These are phyloP conservation scores for Polysphondylium violaceum DNA, from an alignment of 78 protist genomes.

Conservation along the genomic window DNA sequence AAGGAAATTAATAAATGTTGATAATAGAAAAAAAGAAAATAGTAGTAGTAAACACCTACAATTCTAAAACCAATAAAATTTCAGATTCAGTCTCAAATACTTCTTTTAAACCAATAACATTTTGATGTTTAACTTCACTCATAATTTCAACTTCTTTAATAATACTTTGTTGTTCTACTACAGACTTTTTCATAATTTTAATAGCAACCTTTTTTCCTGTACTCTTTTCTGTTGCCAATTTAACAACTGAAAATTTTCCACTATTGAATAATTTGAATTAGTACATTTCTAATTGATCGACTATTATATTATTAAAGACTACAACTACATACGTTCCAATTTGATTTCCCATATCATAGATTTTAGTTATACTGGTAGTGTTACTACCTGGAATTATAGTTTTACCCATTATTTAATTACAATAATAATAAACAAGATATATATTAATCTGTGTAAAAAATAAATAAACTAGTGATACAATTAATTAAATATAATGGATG, in stretches of 20 bases:
- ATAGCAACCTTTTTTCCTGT: constrained; percentile 63
- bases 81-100: constrained; percentile 72
- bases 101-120: constrained; percentile 61
- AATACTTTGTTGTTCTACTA: constrained; percentile 60
- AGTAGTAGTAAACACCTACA: constrained; percentile 10
- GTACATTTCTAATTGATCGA: too few relatives aligned
- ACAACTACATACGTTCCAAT: constrained; percentile 46
- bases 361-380: constrained; percentile 5
- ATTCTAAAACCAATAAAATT: constrained; percentile 70
- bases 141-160: constrained; percentile 80
- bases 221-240: constrained; percentile 51
- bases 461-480: constrained; percentile 11
- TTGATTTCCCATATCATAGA: constrained; percentile 56
- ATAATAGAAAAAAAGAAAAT: background rate
- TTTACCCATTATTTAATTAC: background rate
- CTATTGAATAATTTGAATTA: too few relatives aligned
- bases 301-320: background rate
- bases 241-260: constrained; percentile 80
- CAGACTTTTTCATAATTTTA: constrained; percentile 66
- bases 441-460: constrained; percentile 1
- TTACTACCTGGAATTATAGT: constrained; percentile 29
- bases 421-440: background rate
- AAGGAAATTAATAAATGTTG: background rate
- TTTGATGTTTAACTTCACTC: constrained; percentile 55
- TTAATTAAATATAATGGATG: background rate